These are phyloP conservation scores for Blastocystis sp. DNA, from an alignment of 352 stramenopile species.

Conservation along the genomic window DNA sequence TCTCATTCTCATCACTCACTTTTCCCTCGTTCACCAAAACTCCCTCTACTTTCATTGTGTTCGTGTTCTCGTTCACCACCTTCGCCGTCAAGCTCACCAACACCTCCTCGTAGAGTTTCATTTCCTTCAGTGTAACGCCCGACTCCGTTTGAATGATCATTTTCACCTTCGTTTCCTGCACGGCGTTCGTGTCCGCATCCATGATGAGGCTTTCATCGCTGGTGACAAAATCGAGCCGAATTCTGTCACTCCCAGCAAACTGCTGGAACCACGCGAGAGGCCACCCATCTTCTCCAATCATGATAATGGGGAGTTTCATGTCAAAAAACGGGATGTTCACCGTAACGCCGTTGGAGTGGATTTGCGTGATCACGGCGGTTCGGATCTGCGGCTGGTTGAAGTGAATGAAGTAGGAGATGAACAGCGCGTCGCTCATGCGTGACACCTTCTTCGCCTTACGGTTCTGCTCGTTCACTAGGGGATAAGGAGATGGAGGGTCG, in stretches of 20 bases:
- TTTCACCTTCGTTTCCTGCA: conserved; percentile 3
- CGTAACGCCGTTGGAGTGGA: conserved; percentile 38
- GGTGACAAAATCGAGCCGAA: neutral
- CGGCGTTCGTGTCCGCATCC: neutral
- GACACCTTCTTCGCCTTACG: conserved; percentile 27
- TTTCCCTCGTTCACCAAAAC: neutral
- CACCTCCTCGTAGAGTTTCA: conserved; percentile 19
- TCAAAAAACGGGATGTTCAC: conserved; percentile 65
- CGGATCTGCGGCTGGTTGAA: conserved; percentile 36
- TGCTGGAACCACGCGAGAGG: neutral
- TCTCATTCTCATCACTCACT: neutral
- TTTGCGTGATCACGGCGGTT: conserved; percentile 29
- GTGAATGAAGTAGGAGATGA: conserved; percentile 37
- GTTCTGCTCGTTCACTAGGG: conserved; percentile 65
- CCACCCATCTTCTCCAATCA: neutral
- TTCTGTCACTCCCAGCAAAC: neutral
- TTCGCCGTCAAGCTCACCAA: neutral
- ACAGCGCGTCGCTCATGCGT: conserved; percentile 18
- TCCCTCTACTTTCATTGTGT: neutral
- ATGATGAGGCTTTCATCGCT: neutral
- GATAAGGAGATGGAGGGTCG: neutral
- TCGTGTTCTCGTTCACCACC: conserved; percentile 17
- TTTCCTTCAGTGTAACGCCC: neutral
- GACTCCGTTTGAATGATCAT: conserved; percentile 6
- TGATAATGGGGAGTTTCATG: conserved; percentile 10